These are phyloP conservation scores for Metschnikowia arizonensis DNA, from an alignment of 805 yeast genomes.

Conservation along the genomic window DNA sequence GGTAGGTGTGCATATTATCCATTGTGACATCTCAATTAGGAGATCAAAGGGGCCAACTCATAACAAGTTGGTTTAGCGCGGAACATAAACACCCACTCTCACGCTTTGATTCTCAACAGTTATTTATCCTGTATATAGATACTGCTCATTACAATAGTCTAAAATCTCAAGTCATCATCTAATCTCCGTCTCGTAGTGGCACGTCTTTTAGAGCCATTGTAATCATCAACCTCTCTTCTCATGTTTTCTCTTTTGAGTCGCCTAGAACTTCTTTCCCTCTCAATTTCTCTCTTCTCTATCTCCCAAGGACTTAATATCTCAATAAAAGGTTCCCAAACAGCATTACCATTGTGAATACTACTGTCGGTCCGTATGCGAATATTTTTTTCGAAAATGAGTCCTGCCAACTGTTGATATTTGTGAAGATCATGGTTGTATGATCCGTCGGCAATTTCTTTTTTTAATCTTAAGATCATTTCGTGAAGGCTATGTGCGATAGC, in stretches of 20 bases:
- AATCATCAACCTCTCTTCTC: slow-evolving; percentile 52
- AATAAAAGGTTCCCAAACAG: slow-evolving; percentile 81
- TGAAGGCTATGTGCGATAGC: slow-evolving; percentile 86
- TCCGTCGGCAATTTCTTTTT: slow-evolving; percentile 74
- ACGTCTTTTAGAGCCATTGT: slow-evolving; percentile 30
- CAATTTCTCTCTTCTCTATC: slow-evolving; percentile 91
- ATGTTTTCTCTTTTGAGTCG: slow-evolving; percentile 90
- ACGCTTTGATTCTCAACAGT: no score
- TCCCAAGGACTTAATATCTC: slow-evolving; percentile 88
- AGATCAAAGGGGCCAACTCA: no score
- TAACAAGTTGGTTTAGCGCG: no score
- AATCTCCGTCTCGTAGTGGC: slow-evolving; percentile 44
- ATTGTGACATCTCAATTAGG: no score
- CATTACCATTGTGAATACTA: slow-evolving; percentile 73
- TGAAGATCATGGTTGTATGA: slow-evolving; percentile 39
- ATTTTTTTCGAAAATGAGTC: slow-evolving; percentile 41
- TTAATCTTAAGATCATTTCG: slow-evolving; percentile 71
- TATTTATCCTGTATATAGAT: not conserved
- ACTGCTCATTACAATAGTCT: slow-evolving; percentile 1
- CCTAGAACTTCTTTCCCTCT: slow-evolving; percentile 86
- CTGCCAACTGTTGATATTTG: slow-evolving; percentile 40
- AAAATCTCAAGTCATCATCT: slow-evolving; percentile 36
- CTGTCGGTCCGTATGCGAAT: slow-evolving; percentile 47
- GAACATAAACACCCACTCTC: no score
- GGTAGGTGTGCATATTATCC: no score